Percentiles rank a stretch among this genome's conserved stretches.
These are phyloP conservation scores for Gastrolobium bilobum DNA, from an alignment of 306 rosid genomes.

Conservation along the genomic window DNA sequence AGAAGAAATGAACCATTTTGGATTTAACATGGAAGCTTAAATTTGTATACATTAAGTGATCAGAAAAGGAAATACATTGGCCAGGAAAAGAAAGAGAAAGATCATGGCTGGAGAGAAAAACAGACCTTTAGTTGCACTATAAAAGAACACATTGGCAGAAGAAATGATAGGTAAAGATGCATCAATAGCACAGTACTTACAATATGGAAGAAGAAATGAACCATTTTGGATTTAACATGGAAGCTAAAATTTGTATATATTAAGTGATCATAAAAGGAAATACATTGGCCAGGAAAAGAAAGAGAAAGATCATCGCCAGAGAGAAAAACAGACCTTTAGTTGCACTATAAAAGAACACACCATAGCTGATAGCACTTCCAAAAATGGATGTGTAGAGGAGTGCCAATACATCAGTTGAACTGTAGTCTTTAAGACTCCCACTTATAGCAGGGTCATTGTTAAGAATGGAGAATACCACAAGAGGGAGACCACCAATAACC, in stretches of 20 bases:
- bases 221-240: conserved; percentile 30
- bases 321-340: conserved; percentile 73
- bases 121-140: conserved; percentile 93
- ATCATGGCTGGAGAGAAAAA: conserved; percentile 22
- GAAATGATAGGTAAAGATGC: conserved; percentile 31
- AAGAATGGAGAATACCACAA: conserved; percentile 66
- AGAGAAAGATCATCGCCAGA: conserved; percentile 23
- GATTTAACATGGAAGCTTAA: conserved; percentile 30
- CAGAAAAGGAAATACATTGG: not conserved
- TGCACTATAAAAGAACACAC: conserved; percentile 91
- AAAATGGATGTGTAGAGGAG: conserved; percentile 88
- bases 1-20: conserved; percentile 41
- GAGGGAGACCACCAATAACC: conserved; percentile 95
- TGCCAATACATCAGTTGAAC: conserved; percentile 72
- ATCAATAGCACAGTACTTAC: conserved; percentile 32
- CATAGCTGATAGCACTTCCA: conserved; percentile 98
- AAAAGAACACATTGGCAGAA: too few relatives aligned
- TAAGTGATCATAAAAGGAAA: conserved; percentile 19
- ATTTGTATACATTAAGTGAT: conserved; percentile 2
- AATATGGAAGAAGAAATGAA: conserved; percentile 34
- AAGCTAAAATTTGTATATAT: conserved; percentile 18
- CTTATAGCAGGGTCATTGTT: conserved; percentile 80
- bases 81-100: conserved; percentile 17
- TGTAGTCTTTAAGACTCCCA: conserved; percentile 68
- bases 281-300: not conserved